phyloP scores from a whole-genome alignment of 1,139 yeast genomes.

The Suhomyces guaymorum region DNA sequence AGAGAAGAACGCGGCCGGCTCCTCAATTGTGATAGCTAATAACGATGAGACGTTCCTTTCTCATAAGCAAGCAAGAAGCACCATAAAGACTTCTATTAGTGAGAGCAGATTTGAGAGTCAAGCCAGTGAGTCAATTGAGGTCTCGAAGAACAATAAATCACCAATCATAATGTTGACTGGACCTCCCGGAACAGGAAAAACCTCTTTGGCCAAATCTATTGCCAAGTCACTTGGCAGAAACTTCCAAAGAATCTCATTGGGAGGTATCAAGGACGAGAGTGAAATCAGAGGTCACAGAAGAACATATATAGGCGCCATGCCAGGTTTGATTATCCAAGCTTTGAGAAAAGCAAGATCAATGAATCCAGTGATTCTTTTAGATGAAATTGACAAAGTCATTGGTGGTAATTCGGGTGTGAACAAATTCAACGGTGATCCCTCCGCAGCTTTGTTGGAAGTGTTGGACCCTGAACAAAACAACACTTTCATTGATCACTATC shows the following conservation, averaged over 20 bases:
- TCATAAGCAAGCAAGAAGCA: slow-evolving; percentile 30
- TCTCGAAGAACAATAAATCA: slow-evolving; percentile 49
- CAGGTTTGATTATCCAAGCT: slow-evolving; percentile 81
- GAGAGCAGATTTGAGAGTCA: slow-evolving; percentile 15
- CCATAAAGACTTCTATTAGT: slow-evolving; percentile 26
- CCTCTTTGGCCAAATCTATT: slow-evolving; percentile 83
- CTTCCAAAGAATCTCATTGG: slow-evolving; percentile 82
- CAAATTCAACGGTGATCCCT: slow-evolving; percentile 79
- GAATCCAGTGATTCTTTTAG: slow-evolving; percentile 88
- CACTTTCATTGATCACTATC: slow-evolving; percentile 78
- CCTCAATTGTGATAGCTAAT: slow-evolving; percentile 38
- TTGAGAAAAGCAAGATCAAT: slow-evolving; percentile 74
- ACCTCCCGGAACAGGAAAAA: slow-evolving; percentile 96
- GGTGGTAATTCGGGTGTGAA: slow-evolving; percentile 54
- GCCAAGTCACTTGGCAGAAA: slow-evolving; percentile 79
- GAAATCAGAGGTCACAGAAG: slow-evolving; percentile 92
- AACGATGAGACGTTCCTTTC: slow-evolving; percentile 36
- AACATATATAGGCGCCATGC: slow-evolving; percentile 93
- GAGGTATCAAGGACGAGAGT: slow-evolving; percentile 88
- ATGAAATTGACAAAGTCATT: slow-evolving; percentile 84
- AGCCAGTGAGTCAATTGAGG: slow-evolving; percentile 24
- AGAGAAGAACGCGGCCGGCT: slow-evolving; percentile 5
- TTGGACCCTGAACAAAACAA: slow-evolving; percentile 89
- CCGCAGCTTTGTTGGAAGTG: slow-evolving; percentile 87
- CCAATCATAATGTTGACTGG: slow-evolving; percentile 85